phyloP scores from a whole-genome alignment of 2,329 filamentous ascomycete species.

The Nigrospora osmanthi region DNA sequence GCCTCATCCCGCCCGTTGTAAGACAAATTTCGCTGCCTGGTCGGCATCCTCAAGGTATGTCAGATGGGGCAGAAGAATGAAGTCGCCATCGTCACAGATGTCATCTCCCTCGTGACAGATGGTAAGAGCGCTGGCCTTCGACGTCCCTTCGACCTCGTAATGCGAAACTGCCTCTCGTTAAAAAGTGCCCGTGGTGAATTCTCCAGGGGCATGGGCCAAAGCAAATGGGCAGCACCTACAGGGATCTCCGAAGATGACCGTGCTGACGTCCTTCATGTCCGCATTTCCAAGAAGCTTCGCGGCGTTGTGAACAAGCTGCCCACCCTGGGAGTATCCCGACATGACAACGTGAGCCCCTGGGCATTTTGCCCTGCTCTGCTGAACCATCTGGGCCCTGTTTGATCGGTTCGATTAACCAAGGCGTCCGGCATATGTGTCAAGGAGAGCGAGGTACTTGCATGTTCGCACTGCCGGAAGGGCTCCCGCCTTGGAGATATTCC shows the following conservation, averaged over 20 bases:
- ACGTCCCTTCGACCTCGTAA: conserved; percentile 15
- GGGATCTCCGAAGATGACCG: conserved; percentile 4
- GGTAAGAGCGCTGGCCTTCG: conserved; percentile 8
- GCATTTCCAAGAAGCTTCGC: conserved; percentile 28
- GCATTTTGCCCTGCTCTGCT: conserved; percentile 29
- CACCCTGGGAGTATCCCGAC: conserved; percentile 36
- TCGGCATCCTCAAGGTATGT: conserved; percentile 15
- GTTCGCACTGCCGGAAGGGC: conserved; percentile 25
- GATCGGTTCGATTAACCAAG: conserved; percentile 6
- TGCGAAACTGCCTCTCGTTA: neutral
- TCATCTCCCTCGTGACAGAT: conserved; percentile 24
- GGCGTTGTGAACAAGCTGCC: conserved; percentile 33
- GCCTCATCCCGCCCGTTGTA: no score
- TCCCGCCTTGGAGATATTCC: conserved; percentile 2
- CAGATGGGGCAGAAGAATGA: conserved; percentile 10
- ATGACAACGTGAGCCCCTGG: conserved; percentile 37
- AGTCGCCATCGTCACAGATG: conserved; percentile 19
- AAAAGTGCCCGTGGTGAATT: neutral
- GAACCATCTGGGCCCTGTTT: conserved; percentile 4
- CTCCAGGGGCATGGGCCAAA: neutral
- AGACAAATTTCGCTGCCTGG: conserved; percentile 2
- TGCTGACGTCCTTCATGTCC: conserved; percentile 17
- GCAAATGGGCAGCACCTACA: neutral
- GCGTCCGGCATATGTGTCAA: neutral
- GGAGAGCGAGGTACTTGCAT: conserved; percentile 20